Evolutionary conservation across 139 green algal species (phyloP), one percentile per base, ranked within the genome.

Genomic region (Chlamydomonas incerta): DNA sequence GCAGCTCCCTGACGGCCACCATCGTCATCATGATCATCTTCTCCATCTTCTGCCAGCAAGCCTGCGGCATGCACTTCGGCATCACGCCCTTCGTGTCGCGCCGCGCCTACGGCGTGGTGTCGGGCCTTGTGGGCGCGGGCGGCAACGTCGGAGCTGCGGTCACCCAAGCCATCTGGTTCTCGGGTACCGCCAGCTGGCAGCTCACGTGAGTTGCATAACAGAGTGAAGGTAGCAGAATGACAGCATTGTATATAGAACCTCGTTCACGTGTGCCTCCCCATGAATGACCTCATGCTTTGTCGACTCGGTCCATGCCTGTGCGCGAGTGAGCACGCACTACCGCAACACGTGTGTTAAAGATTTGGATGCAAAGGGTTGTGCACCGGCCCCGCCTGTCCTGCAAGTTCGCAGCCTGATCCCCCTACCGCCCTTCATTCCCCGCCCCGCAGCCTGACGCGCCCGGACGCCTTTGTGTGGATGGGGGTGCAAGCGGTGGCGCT

Each of bases 151-250:
- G 97, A 46, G 90, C 93, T 21, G 94, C 93, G 26, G 90, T 99
- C 72, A 98, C 93, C 47, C 95, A 98, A 90, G 92, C 93, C 72
- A 91, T 98, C 55, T 99, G 98, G 90, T 99, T 99, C 93, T 88
- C 88, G 0, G 88, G 87, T 33, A 72, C 63, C 3, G 41, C 74
- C 8, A 35, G 68, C 6, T 87, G 82, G 34, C 57, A 74, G 18
- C 24, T 70, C 33, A 65, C 89, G 77, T 83, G 67, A 83, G 77
- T 82, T 23, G 35, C 31, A n/a, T n/a, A n/a, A n/a, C n/a, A n/a
- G n/a, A n/a, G n/a, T n/a, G n/a, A n/a, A n/a, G n/a, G n/a, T n/a
- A n/a, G n/a, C n/a, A n/a, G n/a, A n/a, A n/a, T n/a, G n/a, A n/a
- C n/a, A n/a, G n/a, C n/a, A n/a, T n/a, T n/a, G n/a, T n/a, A n/a